phyloP scores from a whole-genome alignment of 108 stramenopile genomes.

The Cyclostephanos tholiformis region DNA sequence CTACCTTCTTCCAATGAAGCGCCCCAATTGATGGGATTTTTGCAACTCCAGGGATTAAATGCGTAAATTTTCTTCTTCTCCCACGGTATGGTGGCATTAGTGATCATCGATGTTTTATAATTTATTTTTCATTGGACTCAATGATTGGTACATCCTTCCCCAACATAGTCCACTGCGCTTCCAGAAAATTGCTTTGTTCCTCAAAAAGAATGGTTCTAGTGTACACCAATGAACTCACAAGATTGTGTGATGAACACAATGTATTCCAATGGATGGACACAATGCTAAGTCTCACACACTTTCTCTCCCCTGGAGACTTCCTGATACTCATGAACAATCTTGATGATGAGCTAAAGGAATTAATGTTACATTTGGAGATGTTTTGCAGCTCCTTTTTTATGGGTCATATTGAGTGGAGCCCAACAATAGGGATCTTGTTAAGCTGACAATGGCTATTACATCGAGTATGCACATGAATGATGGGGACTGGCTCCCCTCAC shows the following conservation, averaged over 20 bases:
- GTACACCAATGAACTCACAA: not conserved
- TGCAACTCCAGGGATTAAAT: not conserved
- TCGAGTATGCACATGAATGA: no score
- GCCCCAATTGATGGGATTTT: not conserved
- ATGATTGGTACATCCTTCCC: not conserved
- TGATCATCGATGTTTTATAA: not conserved
- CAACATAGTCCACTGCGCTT: not conserved
- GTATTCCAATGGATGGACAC: not conserved
- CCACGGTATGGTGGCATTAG: not conserved
- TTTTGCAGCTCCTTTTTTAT: not conserved
- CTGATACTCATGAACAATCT: not conserved
- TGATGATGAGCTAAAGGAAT: not conserved
- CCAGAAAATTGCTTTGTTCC: not conserved
- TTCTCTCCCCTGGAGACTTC: not conserved
- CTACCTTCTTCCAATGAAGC: not conserved
- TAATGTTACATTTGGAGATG: not conserved
- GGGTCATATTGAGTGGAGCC: slow-evolving; percentile 2
- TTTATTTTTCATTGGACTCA: not conserved
- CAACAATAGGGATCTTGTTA: not conserved
- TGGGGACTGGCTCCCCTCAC: no score
- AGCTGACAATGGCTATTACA: not conserved
- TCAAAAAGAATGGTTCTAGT: not conserved
- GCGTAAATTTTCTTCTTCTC: not conserved
- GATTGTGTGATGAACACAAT: not conserved
- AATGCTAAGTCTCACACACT: not conserved